Conservation (phyloP, 2,329 filamentous ascomycete genomes). For the Calonectria hongkongensis region DNA sequence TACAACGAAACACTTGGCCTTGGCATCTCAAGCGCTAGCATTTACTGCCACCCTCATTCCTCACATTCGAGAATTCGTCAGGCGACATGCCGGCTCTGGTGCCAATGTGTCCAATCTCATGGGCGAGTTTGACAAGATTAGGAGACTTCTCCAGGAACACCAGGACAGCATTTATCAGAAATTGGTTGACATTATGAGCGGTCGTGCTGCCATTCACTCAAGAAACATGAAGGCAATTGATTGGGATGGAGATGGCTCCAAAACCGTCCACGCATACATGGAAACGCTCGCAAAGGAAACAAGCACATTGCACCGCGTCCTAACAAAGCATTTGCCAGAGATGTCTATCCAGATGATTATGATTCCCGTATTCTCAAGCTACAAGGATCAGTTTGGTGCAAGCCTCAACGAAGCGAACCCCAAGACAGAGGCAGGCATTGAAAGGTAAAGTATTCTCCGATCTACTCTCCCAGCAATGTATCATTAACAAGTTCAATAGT, state of each 20-base stretch:
- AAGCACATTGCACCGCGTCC: slow-evolving; percentile 86
- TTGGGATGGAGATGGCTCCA: slow-evolving; percentile 76
- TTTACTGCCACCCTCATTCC: slow-evolving; percentile 93
- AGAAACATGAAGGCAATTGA: slow-evolving; percentile 83
- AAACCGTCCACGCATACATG: slow-evolving; percentile 81
- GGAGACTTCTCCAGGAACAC: slow-evolving; percentile 89
- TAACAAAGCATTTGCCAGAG: slow-evolving; percentile 88
- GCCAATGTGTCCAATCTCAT: slow-evolving; percentile 76
- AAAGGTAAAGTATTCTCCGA: slow-evolving; percentile 74
- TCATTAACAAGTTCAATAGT: slow-evolving; percentile 65
- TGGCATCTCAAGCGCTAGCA: slow-evolving; percentile 90
- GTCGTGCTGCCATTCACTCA: slow-evolving; percentile 83
- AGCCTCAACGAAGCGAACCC: slow-evolving; percentile 80
- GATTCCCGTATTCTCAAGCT: slow-evolving; percentile 87
- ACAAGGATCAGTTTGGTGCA: slow-evolving; percentile 85
- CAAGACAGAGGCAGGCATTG: slow-evolving; percentile 79
- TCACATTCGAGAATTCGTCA: slow-evolving; percentile 92
- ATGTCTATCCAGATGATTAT: slow-evolving; percentile 88
- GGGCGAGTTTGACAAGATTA: slow-evolving; percentile 91
- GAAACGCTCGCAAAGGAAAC: slow-evolving; percentile 92
- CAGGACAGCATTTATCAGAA: slow-evolving; percentile 95
- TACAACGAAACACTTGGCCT: slow-evolving; percentile 93
- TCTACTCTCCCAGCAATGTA: not conserved
- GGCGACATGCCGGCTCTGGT: slow-evolving; percentile 79
- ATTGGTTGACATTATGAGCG: slow-evolving; percentile 92